Conservation (phyloP, 768 basidiomycete species). For the Suillus clintonianus region DNA sequence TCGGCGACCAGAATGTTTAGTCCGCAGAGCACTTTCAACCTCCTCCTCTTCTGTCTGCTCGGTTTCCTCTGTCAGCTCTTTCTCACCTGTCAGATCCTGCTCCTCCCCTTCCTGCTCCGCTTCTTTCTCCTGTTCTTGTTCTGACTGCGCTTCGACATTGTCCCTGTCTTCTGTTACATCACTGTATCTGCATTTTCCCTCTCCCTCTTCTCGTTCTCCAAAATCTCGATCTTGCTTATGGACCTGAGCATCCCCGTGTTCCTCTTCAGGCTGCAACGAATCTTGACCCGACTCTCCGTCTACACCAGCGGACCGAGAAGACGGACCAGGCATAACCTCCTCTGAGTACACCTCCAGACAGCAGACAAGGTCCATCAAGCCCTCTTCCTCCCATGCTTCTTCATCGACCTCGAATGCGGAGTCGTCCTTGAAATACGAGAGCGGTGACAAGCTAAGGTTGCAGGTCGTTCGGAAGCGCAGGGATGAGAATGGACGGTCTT, state of each 20-base stretch:
- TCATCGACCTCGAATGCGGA: neutral
- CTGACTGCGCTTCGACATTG: neutral
- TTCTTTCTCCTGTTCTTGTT: neutral
- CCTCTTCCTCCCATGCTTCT: constrained; percentile 1
- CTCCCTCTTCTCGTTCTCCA: neutral
- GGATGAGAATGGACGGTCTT: neutral
- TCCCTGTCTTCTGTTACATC: neutral
- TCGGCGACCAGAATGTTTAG: neutral
- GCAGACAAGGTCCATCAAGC: neutral
- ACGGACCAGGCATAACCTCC: neutral
- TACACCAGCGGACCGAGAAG: neutral
- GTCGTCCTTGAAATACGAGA: neutral
- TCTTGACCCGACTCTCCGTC: neutral
- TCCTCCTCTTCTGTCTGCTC: neutral
- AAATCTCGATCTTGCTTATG: neutral
- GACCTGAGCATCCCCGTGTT: neutral
- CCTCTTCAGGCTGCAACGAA: neutral
- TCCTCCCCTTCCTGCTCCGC: no score
- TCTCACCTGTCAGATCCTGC: neutral
- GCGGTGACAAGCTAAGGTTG: neutral
- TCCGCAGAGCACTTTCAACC: neutral
- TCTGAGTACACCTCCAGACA: neutral
- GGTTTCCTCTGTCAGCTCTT: neutral
- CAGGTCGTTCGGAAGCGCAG: neutral
- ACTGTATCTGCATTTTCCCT: neutral